Evolutionary conservation across 2,329 filamentous ascomycete species (phyloP).

Genomic region (Neoarthrinium moseri): DNA sequence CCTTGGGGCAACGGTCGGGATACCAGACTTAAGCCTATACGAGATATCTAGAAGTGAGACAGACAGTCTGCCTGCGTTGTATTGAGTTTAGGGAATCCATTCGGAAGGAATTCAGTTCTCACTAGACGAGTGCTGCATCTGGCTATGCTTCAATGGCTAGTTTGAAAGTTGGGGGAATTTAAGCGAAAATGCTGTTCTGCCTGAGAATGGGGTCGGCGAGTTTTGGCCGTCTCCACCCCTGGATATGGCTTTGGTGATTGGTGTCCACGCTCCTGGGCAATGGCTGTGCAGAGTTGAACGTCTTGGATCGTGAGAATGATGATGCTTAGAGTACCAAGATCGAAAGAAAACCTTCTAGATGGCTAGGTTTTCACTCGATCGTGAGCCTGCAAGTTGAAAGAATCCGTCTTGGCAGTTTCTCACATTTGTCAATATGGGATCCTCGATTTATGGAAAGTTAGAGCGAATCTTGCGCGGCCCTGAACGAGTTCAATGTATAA

Average conservation of each 20-base stretch:
- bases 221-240: slow-evolving; percentile 1
- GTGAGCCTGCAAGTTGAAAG: neutral
- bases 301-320: neutral
- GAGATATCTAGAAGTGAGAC: too few relatives aligned
- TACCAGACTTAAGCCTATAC: too few relatives aligned
- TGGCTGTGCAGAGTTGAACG: slow-evolving; percentile 3
- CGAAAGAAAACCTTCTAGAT: neutral
- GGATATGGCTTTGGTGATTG: neutral
- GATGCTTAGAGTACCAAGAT: slow-evolving; percentile 4
- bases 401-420: slow-evolving; percentile 2
- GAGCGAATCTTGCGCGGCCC: neutral
- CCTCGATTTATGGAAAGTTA: neutral
- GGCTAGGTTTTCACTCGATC: neutral
- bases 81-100: too few relatives aligned
- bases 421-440: neutral
- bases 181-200: neutral
- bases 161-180: neutral
- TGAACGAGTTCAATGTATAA: neutral
- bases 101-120: too few relatives aligned
- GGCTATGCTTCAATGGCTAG: too few relatives aligned
- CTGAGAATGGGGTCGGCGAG: neutral
- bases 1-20: too few relatives aligned
- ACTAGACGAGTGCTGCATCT: too few relatives aligned
- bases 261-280: slow-evolving; percentile 4
- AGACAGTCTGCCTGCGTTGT: too few relatives aligned